Conservation (phyloP, 176 grass and related monocot genomes). For the Triticum dicoccoides region DNA sequence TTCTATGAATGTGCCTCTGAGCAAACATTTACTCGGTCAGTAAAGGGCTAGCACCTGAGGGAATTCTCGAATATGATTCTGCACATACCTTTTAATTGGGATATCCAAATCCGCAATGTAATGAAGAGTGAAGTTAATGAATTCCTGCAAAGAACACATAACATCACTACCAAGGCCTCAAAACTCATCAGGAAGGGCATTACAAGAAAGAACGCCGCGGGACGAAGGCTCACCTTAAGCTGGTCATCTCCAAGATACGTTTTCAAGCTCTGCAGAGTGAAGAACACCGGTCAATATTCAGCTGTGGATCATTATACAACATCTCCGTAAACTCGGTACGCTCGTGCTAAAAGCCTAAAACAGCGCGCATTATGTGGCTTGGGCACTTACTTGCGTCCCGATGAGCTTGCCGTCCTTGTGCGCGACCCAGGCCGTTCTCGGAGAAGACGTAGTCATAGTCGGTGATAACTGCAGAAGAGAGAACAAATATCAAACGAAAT, state of each 20-base stretch:
- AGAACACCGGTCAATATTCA: neutral
- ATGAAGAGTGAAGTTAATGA: slow-evolving; percentile 91
- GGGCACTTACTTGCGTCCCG: slow-evolving; percentile 57
- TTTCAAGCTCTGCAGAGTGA: slow-evolving; percentile 58
- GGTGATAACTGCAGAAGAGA: slow-evolving; percentile 52
- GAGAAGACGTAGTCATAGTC: slow-evolving; percentile 90
- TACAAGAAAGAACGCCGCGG: neutral
- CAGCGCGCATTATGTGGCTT: neutral
- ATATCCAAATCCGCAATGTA: slow-evolving; percentile 84
- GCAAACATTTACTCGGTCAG: slow-evolving; percentile 19
- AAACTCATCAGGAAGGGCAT: neutral
- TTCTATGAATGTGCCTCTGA: slow-evolving; percentile 86
- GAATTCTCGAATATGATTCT: neutral
- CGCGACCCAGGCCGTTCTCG: slow-evolving; percentile 88
- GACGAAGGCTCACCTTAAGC: slow-evolving; percentile 57
- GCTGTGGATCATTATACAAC: neutral
- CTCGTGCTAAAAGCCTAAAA: neutral
- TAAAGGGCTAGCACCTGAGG: neutral
- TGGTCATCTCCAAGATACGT: slow-evolving; percentile 66
- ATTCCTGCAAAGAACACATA: slow-evolving; percentile 42
- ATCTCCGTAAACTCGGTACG: neutral
- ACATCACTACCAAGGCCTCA: neutral
- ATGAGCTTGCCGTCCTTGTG: slow-evolving; percentile 82
- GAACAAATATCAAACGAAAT: neutral
- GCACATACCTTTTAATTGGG: slow-evolving; percentile 78